Evolutionary conservation across 306 rosid genomes (phyloP), one percentile per base, ranked within the genome.

Genomic region (Quercus dentata): DNA sequence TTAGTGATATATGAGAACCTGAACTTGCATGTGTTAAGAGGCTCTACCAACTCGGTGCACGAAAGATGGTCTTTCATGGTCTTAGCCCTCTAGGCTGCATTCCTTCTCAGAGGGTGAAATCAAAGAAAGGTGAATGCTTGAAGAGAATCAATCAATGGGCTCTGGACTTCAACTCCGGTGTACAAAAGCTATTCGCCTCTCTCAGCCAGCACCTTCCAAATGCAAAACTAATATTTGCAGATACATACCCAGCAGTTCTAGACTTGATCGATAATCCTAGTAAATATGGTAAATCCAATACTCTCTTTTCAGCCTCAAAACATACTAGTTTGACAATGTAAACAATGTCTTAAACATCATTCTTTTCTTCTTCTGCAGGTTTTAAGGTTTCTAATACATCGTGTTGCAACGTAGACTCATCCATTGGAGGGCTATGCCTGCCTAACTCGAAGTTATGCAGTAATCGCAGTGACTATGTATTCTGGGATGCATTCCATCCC

Each of bases 401-500:
- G 0, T 94, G 98, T 71, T 94, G 97, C 92, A 92, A 90, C 5
- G 97, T 92, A 4, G 97, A 92, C 82, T 78, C 92, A 27, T 81
- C 65, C 10, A 41, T 92, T 12, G 97, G 98, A 63, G 97, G 98
- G 63, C 79, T 94, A 51, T 94, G 98, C 80, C 77, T 94, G 82
- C 97, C 97, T 19, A 94, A 92, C 81, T 88, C 98, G 11, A 92
- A 92, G 75, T 0, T 88, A 17, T 94, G 98, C 78, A 57, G 21
- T 0, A 89, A 94, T 20, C 83, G 97, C 11, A 80, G 21, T 25
- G 97, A 94, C 0, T 92, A 79, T 5, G 98, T 90, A 46, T 92
- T 94, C 79, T 94, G 97, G 96, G 98, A 94, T 74, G 97, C 97
- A 15, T 94, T 94, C 75, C 97, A 94, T 85, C 98, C 98, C 14